A percentile compares a stretch with the other conserved stretches of the same genome.
Evolutionary conservation across 2,329 filamentous ascomycete species (phyloP).

Genomic region (Botrytis squamosa): DNA sequence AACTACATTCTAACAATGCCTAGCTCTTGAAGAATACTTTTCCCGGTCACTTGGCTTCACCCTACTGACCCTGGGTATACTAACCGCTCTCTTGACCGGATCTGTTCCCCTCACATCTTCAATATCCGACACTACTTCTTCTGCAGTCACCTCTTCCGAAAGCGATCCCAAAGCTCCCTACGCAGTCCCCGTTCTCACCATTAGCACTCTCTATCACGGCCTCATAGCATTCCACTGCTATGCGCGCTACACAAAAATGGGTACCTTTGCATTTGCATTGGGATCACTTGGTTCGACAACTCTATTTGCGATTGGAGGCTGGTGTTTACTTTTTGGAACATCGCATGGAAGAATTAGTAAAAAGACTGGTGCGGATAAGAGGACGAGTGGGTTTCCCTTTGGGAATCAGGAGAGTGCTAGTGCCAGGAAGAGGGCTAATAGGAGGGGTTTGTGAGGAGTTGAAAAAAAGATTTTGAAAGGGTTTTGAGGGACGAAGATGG

Average conservation of each 20-base stretch:
- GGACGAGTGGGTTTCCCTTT: slow-evolving; percentile 65
- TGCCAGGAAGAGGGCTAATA: slow-evolving; percentile 33
- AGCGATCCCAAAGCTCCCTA: slow-evolving; percentile 52
- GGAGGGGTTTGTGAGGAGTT: slow-evolving; percentile 12
- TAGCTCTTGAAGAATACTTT: slow-evolving; percentile 64
- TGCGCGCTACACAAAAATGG: slow-evolving; percentile 52
- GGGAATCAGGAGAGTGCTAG: slow-evolving; percentile 50
- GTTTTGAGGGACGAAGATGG: background rate
- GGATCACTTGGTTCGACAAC: slow-evolving; percentile 50
- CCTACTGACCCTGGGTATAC: slow-evolving; percentile 54
- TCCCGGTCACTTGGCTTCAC: slow-evolving; percentile 58
- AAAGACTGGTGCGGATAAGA: slow-evolving; percentile 65
- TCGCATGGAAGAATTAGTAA: slow-evolving; percentile 56
- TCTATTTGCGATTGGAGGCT: slow-evolving; percentile 57
- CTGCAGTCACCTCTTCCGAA: slow-evolving; percentile 45
- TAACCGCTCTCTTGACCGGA: slow-evolving; percentile 62
- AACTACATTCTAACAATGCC: slow-evolving; percentile 9
- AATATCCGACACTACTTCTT: slow-evolving; percentile 33
- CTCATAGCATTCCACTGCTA: slow-evolving; percentile 59
- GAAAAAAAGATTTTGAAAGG: background rate
- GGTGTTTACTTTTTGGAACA: slow-evolving; percentile 52
- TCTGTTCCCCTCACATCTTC: slow-evolving; percentile 56
- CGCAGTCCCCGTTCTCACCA: slow-evolving; percentile 57
- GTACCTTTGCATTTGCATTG: slow-evolving; percentile 51
- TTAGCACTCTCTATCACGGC: slow-evolving; percentile 59